A percentile compares a stretch with the other conserved stretches of the same genome.
Evolutionary conservation across 352 stramenopile species (phyloP).

Genomic region (Pythium brassicae): DNA sequence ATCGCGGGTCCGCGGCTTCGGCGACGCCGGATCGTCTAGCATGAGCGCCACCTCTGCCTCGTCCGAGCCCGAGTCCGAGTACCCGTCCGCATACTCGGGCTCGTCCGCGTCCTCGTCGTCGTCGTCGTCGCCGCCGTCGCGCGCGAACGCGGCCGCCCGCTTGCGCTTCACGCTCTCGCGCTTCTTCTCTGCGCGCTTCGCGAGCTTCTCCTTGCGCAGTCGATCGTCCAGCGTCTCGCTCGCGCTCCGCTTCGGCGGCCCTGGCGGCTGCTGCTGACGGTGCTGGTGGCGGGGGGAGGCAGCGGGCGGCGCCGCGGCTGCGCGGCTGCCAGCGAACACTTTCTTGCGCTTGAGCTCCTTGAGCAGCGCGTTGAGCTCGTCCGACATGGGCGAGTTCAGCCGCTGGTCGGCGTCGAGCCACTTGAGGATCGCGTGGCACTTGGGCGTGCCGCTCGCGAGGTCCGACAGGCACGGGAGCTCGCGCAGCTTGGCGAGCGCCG

Average conservation of each 20-base stretch:
- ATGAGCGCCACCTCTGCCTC: conserved; percentile 31
- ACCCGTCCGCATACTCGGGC: conserved; percentile 23
- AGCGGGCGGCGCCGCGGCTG: too few species aligned
- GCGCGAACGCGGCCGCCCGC: conserved; percentile 11
- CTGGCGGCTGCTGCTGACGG: background rate
- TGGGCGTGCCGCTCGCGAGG: conserved; percentile 30
- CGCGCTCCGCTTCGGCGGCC: conserved; percentile 12
- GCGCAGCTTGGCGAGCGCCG: conserved; percentile 37
- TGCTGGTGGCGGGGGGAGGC: background rate
- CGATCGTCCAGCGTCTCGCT: conserved; percentile 45
- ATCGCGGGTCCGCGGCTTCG: conserved; percentile 10
- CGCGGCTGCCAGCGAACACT: background rate
- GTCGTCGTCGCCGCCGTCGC: conserved; percentile 23
- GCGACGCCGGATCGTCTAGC: conserved; percentile 9
- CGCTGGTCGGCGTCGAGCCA: conserved; percentile 53
- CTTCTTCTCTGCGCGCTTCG: background rate
- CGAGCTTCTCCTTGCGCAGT: conserved; percentile 24
- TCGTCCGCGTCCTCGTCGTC: conserved; percentile 18
- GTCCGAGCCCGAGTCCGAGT: conserved; percentile 33
- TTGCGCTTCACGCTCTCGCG: conserved; percentile 15
- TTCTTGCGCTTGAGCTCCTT: conserved; percentile 3
- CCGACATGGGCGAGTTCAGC: conserved; percentile 30
- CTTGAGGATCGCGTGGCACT: conserved; percentile 40
- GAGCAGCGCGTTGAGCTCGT: conserved; percentile 28
- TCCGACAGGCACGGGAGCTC: conserved; percentile 31